Evolutionary conservation across 768 basidiomycete genomes (phyloP).

Genomic region (Suillus decipiens): DNA sequence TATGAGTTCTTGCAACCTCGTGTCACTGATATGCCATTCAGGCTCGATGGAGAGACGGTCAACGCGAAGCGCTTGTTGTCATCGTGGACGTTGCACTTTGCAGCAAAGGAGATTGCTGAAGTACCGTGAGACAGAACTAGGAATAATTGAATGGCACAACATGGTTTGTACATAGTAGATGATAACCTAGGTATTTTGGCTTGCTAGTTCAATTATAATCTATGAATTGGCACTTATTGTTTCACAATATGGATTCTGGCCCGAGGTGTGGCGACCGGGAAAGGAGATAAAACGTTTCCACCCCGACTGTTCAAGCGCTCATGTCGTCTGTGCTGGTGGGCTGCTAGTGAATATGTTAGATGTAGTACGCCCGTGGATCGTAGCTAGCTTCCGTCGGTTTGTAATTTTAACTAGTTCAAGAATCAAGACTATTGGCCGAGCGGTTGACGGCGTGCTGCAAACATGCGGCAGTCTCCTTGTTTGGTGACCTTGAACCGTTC

Average conservation of each 20-base stretch:
- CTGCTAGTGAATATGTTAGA: not conserved
- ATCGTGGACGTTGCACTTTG: slow-evolving; percentile 95
- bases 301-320: no score
- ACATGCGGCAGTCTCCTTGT: slow-evolving; percentile 16
- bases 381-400: not conserved
- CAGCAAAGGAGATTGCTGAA: slow-evolving; percentile 62
- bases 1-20: slow-evolving; percentile 12
- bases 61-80: slow-evolving; percentile 80
- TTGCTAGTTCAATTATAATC: not conserved
- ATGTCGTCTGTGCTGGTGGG: not conserved
- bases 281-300: not conserved
- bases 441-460: not conserved
- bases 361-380: not conserved
- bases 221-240: not conserved
- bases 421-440: not conserved
- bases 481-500: slow-evolving; percentile 12
- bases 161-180: slow-evolving; percentile 1
- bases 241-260: not conserved
- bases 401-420: not conserved
- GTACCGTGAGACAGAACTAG: slow-evolving; percentile 21
- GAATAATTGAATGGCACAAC: not conserved
- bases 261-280: not conserved
- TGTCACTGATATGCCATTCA: slow-evolving; percentile 33
- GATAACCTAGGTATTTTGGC: not conserved
- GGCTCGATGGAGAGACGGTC: slow-evolving; percentile 83